These are phyloP conservation scores for Hypoxylon sp. DNA, from an alignment of 2,329 filamentous ascomycete species.

Conservation along the genomic window DNA sequence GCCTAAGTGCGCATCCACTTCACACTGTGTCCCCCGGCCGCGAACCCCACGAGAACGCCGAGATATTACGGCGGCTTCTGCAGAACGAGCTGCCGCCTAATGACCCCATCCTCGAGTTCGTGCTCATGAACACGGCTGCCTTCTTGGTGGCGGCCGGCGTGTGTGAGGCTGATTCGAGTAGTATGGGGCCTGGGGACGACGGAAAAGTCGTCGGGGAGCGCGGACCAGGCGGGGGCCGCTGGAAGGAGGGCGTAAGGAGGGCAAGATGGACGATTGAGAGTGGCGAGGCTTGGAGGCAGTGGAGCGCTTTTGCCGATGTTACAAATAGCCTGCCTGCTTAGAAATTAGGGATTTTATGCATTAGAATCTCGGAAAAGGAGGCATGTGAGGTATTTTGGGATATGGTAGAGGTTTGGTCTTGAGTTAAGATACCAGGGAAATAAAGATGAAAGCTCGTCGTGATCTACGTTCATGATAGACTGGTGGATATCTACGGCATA, in stretches of 20 bases:
- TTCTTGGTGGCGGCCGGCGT: constrained; percentile 88
- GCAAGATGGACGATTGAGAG: constrained; percentile 91
- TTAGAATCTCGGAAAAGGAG: neutral
- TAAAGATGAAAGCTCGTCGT: neutral
- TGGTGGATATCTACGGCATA: neutral
- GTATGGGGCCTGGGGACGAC: constrained; percentile 85
- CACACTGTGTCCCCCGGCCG: constrained; percentile 86
- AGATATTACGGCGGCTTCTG: constrained; percentile 83
- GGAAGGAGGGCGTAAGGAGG: constrained; percentile 93
- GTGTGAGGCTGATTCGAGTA: constrained; percentile 85
- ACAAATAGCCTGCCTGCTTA: constrained; percentile 70
- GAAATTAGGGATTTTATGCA: neutral
- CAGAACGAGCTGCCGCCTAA: constrained; percentile 79
- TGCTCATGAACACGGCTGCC: constrained; percentile 93
- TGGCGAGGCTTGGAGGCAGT: constrained; percentile 86
- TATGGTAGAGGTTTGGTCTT: constrained; percentile 3
- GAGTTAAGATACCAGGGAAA: constrained; percentile 32
- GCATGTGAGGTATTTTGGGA: neutral
- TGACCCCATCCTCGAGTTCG: constrained; percentile 91
- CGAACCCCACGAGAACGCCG: constrained; percentile 88
- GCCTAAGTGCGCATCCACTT: constrained; percentile 81
- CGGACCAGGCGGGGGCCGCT: constrained; percentile 87
- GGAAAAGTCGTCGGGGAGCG: constrained; percentile 84
- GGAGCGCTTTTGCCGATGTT: constrained; percentile 85
- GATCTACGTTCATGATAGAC: neutral